Evolutionary conservation across 352 stramenopile species (phyloP).

Genomic region (Phytophthora cryptogea): DNA sequence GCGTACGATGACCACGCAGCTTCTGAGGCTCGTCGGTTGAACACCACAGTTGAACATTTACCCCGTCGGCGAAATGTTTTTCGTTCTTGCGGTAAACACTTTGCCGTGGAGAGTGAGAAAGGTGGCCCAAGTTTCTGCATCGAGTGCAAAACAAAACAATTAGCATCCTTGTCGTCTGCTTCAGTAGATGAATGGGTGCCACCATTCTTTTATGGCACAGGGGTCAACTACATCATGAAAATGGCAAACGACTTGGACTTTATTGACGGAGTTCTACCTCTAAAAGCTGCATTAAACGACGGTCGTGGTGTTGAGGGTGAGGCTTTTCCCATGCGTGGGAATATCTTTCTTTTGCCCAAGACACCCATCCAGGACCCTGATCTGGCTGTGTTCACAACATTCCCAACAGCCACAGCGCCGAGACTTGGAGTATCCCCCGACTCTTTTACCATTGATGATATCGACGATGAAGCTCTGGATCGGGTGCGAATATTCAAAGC

Average conservation of each 20-base stretch:
- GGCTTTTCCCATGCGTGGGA: conserved; percentile 66
- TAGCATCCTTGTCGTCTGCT: conserved; percentile 37
- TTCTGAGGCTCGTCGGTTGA: conserved; percentile 63
- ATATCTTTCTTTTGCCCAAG: conserved; percentile 71
- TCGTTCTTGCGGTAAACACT: conserved; percentile 80
- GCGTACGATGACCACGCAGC: conserved; percentile 72
- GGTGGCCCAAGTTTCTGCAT: conserved; percentile 72
- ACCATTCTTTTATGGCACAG: conserved; percentile 64
- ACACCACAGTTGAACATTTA: conserved; percentile 62
- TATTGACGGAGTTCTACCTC: conserved; percentile 52
- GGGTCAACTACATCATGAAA: conserved; percentile 80
- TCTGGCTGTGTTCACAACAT: conserved; percentile 53
- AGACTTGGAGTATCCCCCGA: conserved; percentile 18
- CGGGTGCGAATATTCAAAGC: conserved; percentile 51
- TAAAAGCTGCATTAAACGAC: conserved; percentile 53
- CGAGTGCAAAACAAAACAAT: conserved; percentile 68
- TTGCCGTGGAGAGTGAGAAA: conserved; percentile 79
- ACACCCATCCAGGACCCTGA: conserved; percentile 64
- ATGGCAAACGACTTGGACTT: conserved; percentile 78
- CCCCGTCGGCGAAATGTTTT: conserved; percentile 64
- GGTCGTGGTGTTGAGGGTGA: conserved; percentile 32
- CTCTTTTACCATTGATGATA: conserved; percentile 18
- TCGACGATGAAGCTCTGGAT: conserved; percentile 43
- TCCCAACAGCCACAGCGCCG: conserved; percentile 27
- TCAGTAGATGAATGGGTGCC: conserved; percentile 56